phyloP scores from a whole-genome alignment of 352 stramenopile species.

The Phytophthora sojae region DNA sequence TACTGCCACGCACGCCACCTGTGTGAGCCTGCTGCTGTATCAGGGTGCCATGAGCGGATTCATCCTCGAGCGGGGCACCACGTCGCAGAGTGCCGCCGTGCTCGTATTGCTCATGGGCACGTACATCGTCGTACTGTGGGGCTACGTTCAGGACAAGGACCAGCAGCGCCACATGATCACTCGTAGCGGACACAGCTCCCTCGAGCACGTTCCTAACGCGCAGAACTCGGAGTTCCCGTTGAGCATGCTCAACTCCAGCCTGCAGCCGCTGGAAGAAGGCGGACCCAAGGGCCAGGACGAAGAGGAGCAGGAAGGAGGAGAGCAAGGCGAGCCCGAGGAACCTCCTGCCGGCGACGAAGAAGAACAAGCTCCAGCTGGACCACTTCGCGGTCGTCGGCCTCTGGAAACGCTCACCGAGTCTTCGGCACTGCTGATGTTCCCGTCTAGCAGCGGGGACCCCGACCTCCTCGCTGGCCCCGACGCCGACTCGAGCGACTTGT shows the following conservation, averaged over 20 bases:
- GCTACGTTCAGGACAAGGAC: conserved; percentile 89
- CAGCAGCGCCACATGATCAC: conserved; percentile 59
- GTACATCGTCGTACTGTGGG: conserved; percentile 83
- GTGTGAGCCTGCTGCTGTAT: conserved; percentile 84
- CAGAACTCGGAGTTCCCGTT: conserved; percentile 31
- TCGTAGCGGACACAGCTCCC: conserved; percentile 49
- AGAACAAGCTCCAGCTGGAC: conserved; percentile 34
- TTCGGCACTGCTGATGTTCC: conserved; percentile 48
- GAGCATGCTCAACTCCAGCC: conserved; percentile 32
- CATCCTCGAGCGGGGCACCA: conserved; percentile 83
- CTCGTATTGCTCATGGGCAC: conserved; percentile 84
- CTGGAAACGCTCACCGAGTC: conserved; percentile 42
- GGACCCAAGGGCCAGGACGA: conserved; percentile 7
- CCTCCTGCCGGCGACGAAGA: conserved; percentile 41
- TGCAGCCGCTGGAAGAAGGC: conserved; percentile 29
- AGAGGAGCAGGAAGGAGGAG: conserved; percentile 1
- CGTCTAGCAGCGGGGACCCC: conserved; percentile 44
- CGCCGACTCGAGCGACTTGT: conserved; percentile 71
- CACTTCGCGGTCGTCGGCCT: conserved; percentile 5
- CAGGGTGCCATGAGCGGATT: conserved; percentile 86
- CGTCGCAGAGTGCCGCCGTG: conserved; percentile 72
- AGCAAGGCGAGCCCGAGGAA: conserved; percentile 33
- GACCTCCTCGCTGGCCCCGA: conserved; percentile 33
- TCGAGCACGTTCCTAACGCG: conserved; percentile 34
- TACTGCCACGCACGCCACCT: conserved; percentile 82